These are phyloP conservation scores for Xylaria scruposa DNA, from an alignment of 495 filamentous ascomycete species.

Conservation along the genomic window DNA sequence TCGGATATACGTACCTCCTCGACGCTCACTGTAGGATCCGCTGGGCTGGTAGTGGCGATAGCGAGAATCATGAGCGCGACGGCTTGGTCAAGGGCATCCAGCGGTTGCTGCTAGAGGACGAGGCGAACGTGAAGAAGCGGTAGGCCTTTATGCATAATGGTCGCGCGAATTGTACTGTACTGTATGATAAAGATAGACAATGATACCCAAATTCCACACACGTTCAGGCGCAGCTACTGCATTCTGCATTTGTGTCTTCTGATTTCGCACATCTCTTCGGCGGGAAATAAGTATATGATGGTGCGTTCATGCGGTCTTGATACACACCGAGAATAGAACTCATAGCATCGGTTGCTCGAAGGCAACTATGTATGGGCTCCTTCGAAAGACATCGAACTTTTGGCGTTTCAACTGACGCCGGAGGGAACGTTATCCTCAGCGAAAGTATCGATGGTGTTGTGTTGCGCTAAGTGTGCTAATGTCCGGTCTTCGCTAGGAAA, in stretches of 20 bases:
- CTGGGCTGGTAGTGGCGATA: constrained; percentile 90
- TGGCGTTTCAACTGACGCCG: too few species aligned
- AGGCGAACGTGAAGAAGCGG: not conserved
- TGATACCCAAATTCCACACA: constrained; percentile 23
- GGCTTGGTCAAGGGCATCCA: constrained; percentile 71
- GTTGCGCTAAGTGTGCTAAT: too few species aligned
- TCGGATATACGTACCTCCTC: constrained; percentile 93
- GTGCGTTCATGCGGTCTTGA: not conserved
- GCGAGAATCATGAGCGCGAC: constrained; percentile 71
- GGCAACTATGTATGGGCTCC: not conserved
- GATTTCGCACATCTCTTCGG: not conserved
- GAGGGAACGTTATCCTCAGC: too few species aligned
- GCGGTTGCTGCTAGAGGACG: constrained; percentile 54
- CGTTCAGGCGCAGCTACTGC: not conserved
- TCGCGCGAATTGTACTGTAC: not conserved
- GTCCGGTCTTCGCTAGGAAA: too few species aligned
- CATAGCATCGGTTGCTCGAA: not conserved
- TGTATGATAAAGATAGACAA: constrained; percentile 15
- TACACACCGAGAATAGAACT: not conserved
- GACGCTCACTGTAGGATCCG: constrained; percentile 87
- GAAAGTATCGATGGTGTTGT: too few species aligned
- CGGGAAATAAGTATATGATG: not conserved
- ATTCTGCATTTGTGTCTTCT: not conserved
- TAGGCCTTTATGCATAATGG: not conserved
- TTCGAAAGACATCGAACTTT: not conserved